These are phyloP conservation scores for Penicillium roqueforti DNA, from an alignment of 495 filamentous ascomycete species.

Conservation along the genomic window DNA sequence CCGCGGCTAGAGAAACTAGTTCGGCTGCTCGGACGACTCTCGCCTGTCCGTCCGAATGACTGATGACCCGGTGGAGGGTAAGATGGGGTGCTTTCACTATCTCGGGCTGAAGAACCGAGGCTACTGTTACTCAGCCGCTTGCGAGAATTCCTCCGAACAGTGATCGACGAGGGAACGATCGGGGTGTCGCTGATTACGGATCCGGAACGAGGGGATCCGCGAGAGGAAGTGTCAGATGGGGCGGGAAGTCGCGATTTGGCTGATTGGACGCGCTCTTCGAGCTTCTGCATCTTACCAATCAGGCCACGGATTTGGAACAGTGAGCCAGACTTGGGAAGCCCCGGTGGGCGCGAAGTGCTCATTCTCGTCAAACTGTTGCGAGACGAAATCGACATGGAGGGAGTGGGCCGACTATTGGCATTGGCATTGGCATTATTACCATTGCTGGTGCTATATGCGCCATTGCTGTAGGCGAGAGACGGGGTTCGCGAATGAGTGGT, in stretches of 20 bases:
- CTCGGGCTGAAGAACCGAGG: slow-evolving; percentile 50
- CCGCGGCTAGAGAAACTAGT: slow-evolving; percentile 43
- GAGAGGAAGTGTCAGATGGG: slow-evolving; percentile 74
- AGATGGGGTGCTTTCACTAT: slow-evolving; percentile 43
- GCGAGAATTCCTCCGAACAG: slow-evolving; percentile 67
- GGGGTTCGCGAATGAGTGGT: slow-evolving; percentile 48
- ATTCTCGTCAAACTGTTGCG: slow-evolving; percentile 36
- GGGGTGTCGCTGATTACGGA: slow-evolving; percentile 49
- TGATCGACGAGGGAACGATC: slow-evolving; percentile 65
- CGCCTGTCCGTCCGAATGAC: slow-evolving; percentile 47
- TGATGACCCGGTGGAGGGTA: slow-evolving; percentile 44
- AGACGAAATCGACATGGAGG: slow-evolving; percentile 36
- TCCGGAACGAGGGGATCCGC: slow-evolving; percentile 63
- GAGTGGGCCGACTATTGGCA: slow-evolving; percentile 38
- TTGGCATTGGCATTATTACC: slow-evolving; percentile 22
- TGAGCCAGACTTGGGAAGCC: slow-evolving; percentile 74
- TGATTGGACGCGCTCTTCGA: slow-evolving; percentile 91
- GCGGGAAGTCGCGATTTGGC: slow-evolving; percentile 87
- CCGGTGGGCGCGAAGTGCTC: slow-evolving; percentile 29
- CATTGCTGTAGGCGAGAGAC: slow-evolving; percentile 46
- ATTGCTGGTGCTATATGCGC: slow-evolving; percentile 39
- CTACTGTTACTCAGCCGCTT: slow-evolving; percentile 62
- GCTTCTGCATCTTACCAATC: slow-evolving; percentile 92
- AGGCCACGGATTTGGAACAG: slow-evolving; percentile 88
- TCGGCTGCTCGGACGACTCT: slow-evolving; percentile 47